A percentile compares a stretch with the other conserved stretches of the same genome.
Conservation (phyloP, 2,329 filamentous ascomycete species). For the Beauveria varroae region DNA sequence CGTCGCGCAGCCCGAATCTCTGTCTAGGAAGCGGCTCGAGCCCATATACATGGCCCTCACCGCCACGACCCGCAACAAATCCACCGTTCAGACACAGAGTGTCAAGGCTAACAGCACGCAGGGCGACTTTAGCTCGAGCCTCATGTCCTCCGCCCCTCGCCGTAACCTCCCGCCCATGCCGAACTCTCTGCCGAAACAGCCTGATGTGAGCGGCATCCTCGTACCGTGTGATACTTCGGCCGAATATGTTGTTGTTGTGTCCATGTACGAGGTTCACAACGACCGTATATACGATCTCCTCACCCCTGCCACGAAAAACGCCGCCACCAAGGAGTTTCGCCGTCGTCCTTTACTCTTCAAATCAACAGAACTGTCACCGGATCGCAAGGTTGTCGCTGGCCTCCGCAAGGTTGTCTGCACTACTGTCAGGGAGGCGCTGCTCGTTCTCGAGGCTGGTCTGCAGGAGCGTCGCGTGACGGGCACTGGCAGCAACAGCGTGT, state of each 20-base stretch:
- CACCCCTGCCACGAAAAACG: conserved; percentile 52
- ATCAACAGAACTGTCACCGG: conserved; percentile 75
- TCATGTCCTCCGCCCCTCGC: conserved; percentile 42
- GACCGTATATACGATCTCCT: conserved; percentile 94
- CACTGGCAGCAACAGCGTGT: conserved; percentile 88
- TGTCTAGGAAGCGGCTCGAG: conserved; percentile 30
- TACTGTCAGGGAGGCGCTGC: conserved; percentile 72
- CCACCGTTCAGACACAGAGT: conserved; percentile 18
- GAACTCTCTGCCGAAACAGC: conserved; percentile 63
- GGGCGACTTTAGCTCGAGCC: conserved; percentile 42
- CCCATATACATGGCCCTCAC: conserved; percentile 37
- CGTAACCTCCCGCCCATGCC: conserved; percentile 56
- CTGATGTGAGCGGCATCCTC: conserved; percentile 64
- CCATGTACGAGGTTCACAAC: conserved; percentile 99
- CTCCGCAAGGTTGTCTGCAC: conserved; percentile 84
- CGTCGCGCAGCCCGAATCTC: not conserved
- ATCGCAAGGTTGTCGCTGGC: conserved; percentile 91
- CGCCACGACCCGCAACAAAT: conserved; percentile 35
- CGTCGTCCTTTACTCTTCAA: conserved; percentile 89
- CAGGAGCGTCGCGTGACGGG: conserved; percentile 82
- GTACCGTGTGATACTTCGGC: conserved; percentile 53
- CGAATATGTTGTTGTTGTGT: conserved; percentile 83
- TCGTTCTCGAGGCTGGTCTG: conserved; percentile 83
- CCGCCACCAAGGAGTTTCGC: conserved; percentile 59
- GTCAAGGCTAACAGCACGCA: conserved; percentile 37